These are phyloP conservation scores for Geum urbanum DNA, from an alignment of 306 rosid species.

Conservation along the genomic window DNA sequence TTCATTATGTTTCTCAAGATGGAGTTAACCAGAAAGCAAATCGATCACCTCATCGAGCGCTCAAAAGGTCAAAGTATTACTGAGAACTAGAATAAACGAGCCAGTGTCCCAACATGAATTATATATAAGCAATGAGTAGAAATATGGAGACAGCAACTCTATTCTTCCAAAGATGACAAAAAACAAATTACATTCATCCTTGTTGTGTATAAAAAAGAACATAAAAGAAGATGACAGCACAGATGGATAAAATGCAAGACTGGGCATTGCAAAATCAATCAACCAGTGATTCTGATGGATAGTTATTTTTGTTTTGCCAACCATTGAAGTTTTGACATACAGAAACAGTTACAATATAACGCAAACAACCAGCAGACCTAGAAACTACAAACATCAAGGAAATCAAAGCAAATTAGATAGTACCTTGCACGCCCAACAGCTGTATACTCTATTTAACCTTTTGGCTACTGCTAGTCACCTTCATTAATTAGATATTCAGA, in stretches of 20 bases:
- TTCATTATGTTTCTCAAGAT: conserved; percentile 37
- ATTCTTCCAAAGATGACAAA: too few relatives aligned
- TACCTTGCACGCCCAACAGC: neutral
- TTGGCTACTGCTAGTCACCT: neutral
- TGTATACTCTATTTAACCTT: neutral
- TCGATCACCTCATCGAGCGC: neutral
- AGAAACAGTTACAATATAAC: too few relatives aligned
- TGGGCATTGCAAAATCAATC: neutral
- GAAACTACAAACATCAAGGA: neutral
- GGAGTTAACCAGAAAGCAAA: conserved; percentile 21
- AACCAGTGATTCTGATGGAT: neutral
- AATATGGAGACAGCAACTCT: neutral
- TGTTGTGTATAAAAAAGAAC: too few relatives aligned
- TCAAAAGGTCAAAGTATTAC: neutral
- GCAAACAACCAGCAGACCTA: neutral
- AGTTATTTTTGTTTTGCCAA: neutral
- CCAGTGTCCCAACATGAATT: neutral
- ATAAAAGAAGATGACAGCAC: neutral
- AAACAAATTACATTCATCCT: too few relatives aligned
- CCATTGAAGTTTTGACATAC: neutral
- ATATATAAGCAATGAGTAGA: neutral
- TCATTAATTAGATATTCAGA: too few relatives aligned
- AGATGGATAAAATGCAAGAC: neutral
- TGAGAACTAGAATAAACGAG: neutral
- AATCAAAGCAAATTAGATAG: neutral